Percentiles rank a stretch among this genome's conserved stretches.
These are phyloP conservation scores for Trifolium subterraneum DNA, from an alignment of 306 rosid species.

Conservation along the genomic window DNA sequence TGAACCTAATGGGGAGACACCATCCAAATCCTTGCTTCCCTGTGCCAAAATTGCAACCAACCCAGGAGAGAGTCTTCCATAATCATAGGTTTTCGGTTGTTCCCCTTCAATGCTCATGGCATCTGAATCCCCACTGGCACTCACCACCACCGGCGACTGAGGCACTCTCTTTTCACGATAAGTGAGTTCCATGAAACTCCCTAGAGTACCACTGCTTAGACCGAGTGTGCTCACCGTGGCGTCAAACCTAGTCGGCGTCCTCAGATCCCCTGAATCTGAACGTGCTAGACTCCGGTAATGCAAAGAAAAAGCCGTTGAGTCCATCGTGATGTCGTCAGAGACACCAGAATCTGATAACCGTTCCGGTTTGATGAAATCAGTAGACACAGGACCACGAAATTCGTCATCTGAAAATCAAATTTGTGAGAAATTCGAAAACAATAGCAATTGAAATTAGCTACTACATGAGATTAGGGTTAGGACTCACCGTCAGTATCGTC, in stretches of 20 bases:
- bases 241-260: slow-evolving; percentile 67
- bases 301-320: slow-evolving; percentile 87
- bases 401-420: slow-evolving; percentile 59
- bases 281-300: slow-evolving; percentile 87
- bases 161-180: slow-evolving; percentile 46
- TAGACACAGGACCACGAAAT: slow-evolving; percentile 83
- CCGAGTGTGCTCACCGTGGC: slow-evolving; percentile 51
- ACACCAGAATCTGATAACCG: slow-evolving; percentile 70
- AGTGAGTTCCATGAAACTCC: slow-evolving; percentile 72
- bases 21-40: slow-evolving; percentile 56
- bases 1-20: slow-evolving; percentile 38
- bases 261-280: slow-evolving; percentile 77
- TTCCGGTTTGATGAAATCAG: slow-evolving; percentile 77
- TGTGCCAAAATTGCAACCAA: slow-evolving; percentile 69
- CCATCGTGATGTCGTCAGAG: slow-evolving; percentile 87
- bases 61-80: slow-evolving; percentile 61
- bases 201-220: slow-evolving; percentile 50
- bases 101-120: slow-evolving; percentile 83
- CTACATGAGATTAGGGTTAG: background rate
- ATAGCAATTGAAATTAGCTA: background rate
- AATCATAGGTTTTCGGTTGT: slow-evolving; percentile 52
- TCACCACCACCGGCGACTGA: slow-evolving; percentile 40
- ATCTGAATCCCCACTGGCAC: slow-evolving; percentile 64
- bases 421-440: background rate
- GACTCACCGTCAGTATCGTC: slow-evolving; percentile 45